Conservation (phyloP, 1,284 basidiomycete genomes). For the Peniophora sp. region DNA sequence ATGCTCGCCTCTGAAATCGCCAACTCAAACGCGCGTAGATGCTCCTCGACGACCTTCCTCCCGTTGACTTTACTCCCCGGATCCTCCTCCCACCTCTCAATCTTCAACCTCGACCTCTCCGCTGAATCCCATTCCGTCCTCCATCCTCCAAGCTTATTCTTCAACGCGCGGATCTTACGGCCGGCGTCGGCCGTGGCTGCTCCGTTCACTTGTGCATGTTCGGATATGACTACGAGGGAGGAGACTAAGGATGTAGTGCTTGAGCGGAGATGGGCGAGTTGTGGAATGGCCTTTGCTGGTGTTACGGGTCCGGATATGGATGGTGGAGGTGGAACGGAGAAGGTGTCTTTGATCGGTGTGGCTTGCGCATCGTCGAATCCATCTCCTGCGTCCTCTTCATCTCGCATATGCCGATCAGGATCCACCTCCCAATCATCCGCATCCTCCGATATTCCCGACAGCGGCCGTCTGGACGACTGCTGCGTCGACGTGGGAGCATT, state of each 20-base stretch:
- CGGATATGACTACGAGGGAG: slow-evolving; percentile 72
- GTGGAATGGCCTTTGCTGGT: slow-evolving; percentile 47
- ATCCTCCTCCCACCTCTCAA: slow-evolving; percentile 68
- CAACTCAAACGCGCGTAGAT: slow-evolving; percentile 62
- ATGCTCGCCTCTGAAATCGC: slow-evolving; percentile 60
- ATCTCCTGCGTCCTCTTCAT: slow-evolving; percentile 34
- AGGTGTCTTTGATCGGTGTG: slow-evolving; percentile 44
- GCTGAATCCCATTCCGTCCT: slow-evolving; percentile 73
- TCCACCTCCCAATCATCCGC: slow-evolving; percentile 55
- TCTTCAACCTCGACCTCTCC: slow-evolving; percentile 62
- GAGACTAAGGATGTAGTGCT: slow-evolving; percentile 64
- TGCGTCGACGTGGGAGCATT: slow-evolving; percentile 5
- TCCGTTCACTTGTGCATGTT: slow-evolving; percentile 78
- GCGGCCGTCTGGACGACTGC: background rate
- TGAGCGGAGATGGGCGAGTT: slow-evolving; percentile 61
- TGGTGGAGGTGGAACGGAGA: slow-evolving; percentile 38
- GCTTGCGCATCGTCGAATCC: slow-evolving; percentile 29
- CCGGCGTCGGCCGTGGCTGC: slow-evolving; percentile 77
- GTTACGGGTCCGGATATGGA: slow-evolving; percentile 40
- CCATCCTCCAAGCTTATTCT: slow-evolving; percentile 74
- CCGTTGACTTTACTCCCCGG: slow-evolving; percentile 41
- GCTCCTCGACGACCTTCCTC: slow-evolving; percentile 62
- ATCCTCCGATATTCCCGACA: background rate
- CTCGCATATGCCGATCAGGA: slow-evolving; percentile 29
- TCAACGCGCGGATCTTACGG: slow-evolving; percentile 70